Evolutionary conservation across 768 basidiomycete genomes (phyloP), one percentile per base, ranked within the genome.

Genomic region (Cyclocybe aegerita): DNA sequence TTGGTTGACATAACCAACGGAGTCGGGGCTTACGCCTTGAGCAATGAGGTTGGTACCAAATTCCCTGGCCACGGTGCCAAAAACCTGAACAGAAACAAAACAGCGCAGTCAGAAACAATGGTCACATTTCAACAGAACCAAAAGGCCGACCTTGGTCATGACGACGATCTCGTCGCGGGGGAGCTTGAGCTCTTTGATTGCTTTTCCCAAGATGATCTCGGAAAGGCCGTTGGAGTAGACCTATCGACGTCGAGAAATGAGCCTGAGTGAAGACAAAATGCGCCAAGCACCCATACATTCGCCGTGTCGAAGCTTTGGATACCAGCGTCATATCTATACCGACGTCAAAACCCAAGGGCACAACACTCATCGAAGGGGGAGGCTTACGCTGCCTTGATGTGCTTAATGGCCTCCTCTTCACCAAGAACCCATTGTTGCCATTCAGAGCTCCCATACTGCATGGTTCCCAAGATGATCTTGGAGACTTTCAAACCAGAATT

Each of bases 151-250:
- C 70, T 92, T 91, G 48, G 90, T 90, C 74, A 91, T 77, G 8
- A 92, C 78, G n/a, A 92, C 88, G 44, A 90, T 81, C 55, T 85
- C 80, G 9, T 86, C 83, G 1, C 90, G 79, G 16, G 87, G 86
- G 4, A 88, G 71, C 15, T 82, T 62, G 54, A 80, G 73, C 52
- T 81, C 59, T 59, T 85, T 86, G 67, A 92, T 82, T 1, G 81
- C 86, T 57, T 86, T 84, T 7, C 88, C 88, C 16, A 89, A 70
- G 49, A 89, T 76, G 41, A 77, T 61, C 61, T 91, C 90, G 0
- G 83, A 84, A 8, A 71, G 65, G 3, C 86, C 86, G 54, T 86
- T 82, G 2, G 82, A 85, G 59, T 88, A 89, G 0, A 78, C 70
- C 83, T 84, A 32, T 15, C 4, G 4, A 36, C 9, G n/a, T 7